Evolutionary conservation across 768 basidiomycete genomes (phyloP).

Genomic region (Boletus subcaerulescens): DNA sequence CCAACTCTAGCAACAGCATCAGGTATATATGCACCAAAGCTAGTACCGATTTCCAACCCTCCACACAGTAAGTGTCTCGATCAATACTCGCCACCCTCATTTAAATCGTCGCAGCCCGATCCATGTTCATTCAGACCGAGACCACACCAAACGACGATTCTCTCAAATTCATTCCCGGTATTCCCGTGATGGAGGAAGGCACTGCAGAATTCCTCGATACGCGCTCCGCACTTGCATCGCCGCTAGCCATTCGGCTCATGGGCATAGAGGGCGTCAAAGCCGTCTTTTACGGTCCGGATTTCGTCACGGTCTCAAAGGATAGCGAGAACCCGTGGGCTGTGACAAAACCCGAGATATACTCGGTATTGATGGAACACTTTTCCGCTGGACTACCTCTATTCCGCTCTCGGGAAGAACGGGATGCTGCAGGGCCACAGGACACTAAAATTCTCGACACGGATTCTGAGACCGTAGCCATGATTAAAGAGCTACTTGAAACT

Average conservation of each 20-base stretch:
- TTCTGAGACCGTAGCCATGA: conserved; percentile 97
- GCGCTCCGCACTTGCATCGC: conserved; percentile 80
- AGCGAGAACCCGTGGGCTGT: conserved; percentile 83
- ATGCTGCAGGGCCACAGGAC: conserved; percentile 86
- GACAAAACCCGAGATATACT: conserved; percentile 95
- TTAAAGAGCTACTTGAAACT: conserved; percentile 95
- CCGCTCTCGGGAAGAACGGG: conserved; percentile 74
- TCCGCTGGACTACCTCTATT: conserved; percentile 88
- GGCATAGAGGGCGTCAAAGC: conserved; percentile 87
- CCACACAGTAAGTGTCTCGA: conserved; percentile 34
- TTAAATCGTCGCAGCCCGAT: conserved; percentile 49
- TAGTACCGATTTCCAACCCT: conserved; percentile 11
- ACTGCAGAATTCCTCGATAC: conserved; percentile 95
- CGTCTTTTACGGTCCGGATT: conserved; percentile 97
- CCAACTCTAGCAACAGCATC: conserved; percentile 36
- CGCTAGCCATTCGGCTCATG: conserved; percentile 93
- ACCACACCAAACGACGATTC: conserved; percentile 96
- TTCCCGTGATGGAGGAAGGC: conserved; percentile 81
- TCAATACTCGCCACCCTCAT: neutral
- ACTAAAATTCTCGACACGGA: conserved; percentile 92
- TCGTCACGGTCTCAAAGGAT: conserved; percentile 94
- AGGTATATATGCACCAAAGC: conserved; percentile 16
- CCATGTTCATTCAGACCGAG: conserved; percentile 99
- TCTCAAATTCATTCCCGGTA: conserved; percentile 95
- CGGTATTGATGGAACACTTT: conserved; percentile 95